Evolutionary conservation across 306 rosid genomes (phyloP).

Genomic region (Trichosanthes cucumerina): DNA sequence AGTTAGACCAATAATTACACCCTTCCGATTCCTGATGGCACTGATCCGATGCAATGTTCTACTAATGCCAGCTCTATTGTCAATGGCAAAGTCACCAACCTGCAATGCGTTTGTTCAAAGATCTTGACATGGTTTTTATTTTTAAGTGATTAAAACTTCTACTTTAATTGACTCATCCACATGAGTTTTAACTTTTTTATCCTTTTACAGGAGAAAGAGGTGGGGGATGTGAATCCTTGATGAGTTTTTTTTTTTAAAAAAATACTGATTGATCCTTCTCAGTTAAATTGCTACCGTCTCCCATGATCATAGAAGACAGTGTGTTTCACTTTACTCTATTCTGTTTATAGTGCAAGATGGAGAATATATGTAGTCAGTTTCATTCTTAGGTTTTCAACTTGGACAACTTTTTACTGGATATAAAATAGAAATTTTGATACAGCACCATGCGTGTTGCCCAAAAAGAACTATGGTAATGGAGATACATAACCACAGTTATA

Average conservation of each 20-base stretch:
- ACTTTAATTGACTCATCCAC: neutral
- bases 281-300: neutral
- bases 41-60: constrained; percentile 89
- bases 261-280: neutral
- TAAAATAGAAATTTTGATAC: neutral
- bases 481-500: neutral
- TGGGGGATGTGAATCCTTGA: neutral
- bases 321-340: neutral
- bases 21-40: constrained; percentile 86
- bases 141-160: neutral
- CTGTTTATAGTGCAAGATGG: neutral
- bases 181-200: neutral
- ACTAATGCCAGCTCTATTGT: constrained; percentile 93
- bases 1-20: constrained; percentile 81
- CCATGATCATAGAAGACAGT: neutral
- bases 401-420: neutral
- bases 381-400: neutral
- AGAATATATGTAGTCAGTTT: neutral
- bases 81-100: constrained; percentile 90
- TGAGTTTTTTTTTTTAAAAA: no score
- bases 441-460: neutral
- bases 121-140: constrained; percentile 3
- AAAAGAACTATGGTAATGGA: neutral
- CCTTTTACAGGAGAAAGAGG: neutral
- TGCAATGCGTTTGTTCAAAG: constrained; percentile 27